Evolutionary conservation across 208 protist species (phyloP), one percentile per base, ranked within the genome.

Genomic region (Naegleria fowleri): DNA sequence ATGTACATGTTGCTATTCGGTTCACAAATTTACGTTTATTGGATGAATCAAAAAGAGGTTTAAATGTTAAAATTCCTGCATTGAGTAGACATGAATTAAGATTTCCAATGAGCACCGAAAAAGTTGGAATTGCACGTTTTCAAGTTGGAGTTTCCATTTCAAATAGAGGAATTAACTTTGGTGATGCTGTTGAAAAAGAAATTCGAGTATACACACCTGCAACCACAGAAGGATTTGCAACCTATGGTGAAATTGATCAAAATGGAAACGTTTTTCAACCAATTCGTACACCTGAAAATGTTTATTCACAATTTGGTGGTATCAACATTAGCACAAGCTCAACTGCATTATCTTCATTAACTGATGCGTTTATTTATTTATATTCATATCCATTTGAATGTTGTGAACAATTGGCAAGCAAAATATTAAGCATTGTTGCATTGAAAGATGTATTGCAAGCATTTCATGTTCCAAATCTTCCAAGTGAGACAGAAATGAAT

Each of bases 361-460:
- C 92, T 48, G 92, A 92, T 86, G 92, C 92, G 22, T 91, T 92
- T n/a, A 16, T 88, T 83, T 92, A 92, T 67, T 38, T 92, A 11
- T 55, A 76, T 25, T 36, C 55, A 33, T 92, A 92, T 85, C 39
- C 41, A 16, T 92, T 85, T 48, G 90, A 90, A 19, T 92, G 90
- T 90, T 59, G 25, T 39, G 85, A 92, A 51, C 67, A 88, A 58
- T 84, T 76, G 16, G 1, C 51, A 43, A 33, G 40, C 7, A 88
- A 36, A 36, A 36, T 90, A 29, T 36, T 76, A 36, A 22, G 33
- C 5, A 55, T 87, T 51, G 76, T 55, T 39, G 22, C 48, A 41
- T 84, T 85, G 15, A 51, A 41, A 25, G 55, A 90, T 40, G 79
- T 90, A 3, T 25, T 86, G 0, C 19, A 36, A 19, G 89, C 89